A percentile compares a stretch with the other conserved stretches of the same genome.
These are phyloP conservation scores for Acanthamoeba sp. DNA, from an alignment of 208 protist species.

Conservation along the genomic window DNA sequence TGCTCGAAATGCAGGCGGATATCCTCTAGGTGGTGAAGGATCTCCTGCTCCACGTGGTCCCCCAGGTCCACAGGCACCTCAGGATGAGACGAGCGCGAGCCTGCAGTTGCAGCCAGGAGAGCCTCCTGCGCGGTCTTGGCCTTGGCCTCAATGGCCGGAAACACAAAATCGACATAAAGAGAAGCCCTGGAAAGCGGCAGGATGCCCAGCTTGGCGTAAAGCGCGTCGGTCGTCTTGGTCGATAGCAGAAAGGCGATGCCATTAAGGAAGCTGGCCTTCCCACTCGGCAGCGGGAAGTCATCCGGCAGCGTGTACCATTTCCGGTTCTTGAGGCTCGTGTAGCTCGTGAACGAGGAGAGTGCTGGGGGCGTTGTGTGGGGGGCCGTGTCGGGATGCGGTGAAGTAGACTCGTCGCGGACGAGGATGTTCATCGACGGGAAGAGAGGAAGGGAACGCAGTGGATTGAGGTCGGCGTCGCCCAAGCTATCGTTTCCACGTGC, in stretches of 20 bases:
- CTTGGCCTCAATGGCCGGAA: constrained; percentile 5
- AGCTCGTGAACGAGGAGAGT: neutral
- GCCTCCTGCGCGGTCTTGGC: neutral
- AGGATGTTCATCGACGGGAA: constrained; percentile 51
- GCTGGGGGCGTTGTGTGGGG: neutral
- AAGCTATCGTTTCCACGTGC: neutral
- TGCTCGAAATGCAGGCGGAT: constrained; percentile 43
- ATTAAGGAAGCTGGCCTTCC: neutral
- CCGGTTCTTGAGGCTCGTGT: constrained; percentile 27
- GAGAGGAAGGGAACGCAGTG: neutral
- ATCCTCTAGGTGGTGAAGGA: constrained; percentile 38
- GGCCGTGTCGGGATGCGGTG: neutral
- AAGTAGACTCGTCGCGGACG: neutral
- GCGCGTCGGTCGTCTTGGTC: constrained; percentile 10
- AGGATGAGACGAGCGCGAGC: neutral
- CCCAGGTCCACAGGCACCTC: no score
- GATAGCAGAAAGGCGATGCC: constrained; percentile 36
- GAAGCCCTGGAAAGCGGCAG: constrained; percentile 10
- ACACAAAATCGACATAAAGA: constrained; percentile 58
- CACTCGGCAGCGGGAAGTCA: neutral
- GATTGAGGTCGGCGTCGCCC: neutral
- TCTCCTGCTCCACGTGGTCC: constrained; percentile 24
- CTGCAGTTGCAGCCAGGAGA: neutral
- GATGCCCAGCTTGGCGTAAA: constrained; percentile 36
- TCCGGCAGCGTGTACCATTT: constrained; percentile 66